Evolutionary conservation across 1,284 basidiomycete genomes (phyloP), one percentile per base, ranked within the genome.

Genomic region (Trametes pubescens): DNA sequence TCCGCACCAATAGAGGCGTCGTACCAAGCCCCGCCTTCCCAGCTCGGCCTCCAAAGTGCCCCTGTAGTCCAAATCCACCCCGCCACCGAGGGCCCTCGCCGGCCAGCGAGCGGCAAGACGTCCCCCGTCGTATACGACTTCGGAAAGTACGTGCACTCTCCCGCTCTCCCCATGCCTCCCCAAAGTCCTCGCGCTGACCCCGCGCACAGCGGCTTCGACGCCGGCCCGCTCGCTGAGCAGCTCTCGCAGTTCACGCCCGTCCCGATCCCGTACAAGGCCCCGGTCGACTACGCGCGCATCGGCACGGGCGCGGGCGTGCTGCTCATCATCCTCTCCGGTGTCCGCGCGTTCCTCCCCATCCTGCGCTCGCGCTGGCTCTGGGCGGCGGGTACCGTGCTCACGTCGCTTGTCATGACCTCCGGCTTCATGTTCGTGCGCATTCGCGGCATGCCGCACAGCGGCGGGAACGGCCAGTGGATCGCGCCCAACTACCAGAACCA

Each of bases 361-460:
- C 76, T 96, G 51, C 80, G 86, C 71, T 93, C 84, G 68, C 88
- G 89, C 65, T 95, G 93, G 93, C 83, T 87, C 13, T 95, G 94
- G 94, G 91, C 91, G 3, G 72, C 82, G 13, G 78, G 80, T 51
- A 88, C 85, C 29, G 79, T 95, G 59, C 67, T 90, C 61, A 83
- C 86, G 6, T 90, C 90, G 43, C 83, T 96, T 37, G 79, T 94
- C 71, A 96, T 97, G 89, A 96, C 89, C 11, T 88, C 90, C 9
- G 96, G 96, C 4, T 93, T 91, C 82, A 99, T 99, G 98, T 99
- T 98, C 83, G 95, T 94, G 71, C 90, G 90, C 67, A 99, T 99
- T 73, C 90, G 97, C 67, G 84, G 84, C 53, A 86, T 87, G 61
- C 96, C 96, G 2, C 95, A 88, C 73, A 82, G 84, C 57, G 88